Evolutionary conservation across 306 rosid species (phyloP).

Genomic region (Prunus mira): DNA sequence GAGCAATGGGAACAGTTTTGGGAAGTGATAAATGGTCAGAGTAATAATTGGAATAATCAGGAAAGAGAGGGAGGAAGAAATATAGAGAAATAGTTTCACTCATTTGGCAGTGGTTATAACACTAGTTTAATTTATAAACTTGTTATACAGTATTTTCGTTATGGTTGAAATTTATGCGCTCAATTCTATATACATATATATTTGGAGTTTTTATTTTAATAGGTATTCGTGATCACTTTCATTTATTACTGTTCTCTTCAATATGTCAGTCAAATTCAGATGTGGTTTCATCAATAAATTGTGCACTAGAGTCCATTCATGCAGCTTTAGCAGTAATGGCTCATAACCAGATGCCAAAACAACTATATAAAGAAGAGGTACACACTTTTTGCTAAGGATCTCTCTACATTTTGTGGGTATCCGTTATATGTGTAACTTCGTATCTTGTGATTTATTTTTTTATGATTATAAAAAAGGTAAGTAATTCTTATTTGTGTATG

Average conservation of each 20-base stretch:
- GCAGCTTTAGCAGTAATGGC: slow-evolving; percentile 90
- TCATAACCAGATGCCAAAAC: slow-evolving; percentile 84
- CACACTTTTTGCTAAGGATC: neutral
- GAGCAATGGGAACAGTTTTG: neutral
- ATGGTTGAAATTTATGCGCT: neutral
- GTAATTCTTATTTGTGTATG: slow-evolving; percentile 19
- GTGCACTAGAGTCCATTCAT: slow-evolving; percentile 94
- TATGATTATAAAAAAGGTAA: slow-evolving; percentile 1
- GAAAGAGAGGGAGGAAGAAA: neutral
- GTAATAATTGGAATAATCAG: neutral
- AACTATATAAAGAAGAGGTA: slow-evolving; percentile 95
- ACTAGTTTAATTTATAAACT: neutral
- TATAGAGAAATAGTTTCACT: neutral
- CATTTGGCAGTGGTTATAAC: neutral
- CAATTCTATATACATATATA: too few species aligned
- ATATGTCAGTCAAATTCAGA: slow-evolving; percentile 82
- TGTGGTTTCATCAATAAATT: slow-evolving; percentile 59
- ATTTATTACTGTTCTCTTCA: slow-evolving; percentile 7
- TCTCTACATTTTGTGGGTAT: neutral
- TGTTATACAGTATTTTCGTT: neutral
- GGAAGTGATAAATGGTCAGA: neutral
- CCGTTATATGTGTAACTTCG: neutral
- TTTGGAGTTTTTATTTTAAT: neutral
- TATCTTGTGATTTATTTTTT: slow-evolving; percentile 1
- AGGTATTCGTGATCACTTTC: neutral